phyloP scores from a whole-genome alignment of 2,329 filamentous ascomycete species.

The Moelleriella libera region DNA sequence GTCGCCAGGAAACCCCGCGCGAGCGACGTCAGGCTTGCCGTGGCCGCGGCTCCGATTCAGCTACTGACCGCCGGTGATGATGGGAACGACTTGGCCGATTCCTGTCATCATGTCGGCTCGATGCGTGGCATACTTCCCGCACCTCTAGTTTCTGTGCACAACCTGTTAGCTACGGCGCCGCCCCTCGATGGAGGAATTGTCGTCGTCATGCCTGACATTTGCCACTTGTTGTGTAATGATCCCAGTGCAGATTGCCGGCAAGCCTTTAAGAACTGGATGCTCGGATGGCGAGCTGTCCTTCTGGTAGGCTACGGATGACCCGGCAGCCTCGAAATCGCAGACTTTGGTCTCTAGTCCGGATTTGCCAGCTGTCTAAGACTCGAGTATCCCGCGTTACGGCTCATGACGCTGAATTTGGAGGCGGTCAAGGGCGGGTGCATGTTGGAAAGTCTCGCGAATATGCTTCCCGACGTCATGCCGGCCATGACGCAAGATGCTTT shows the following conservation, averaged over 20 bases:
- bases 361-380: not conserved
- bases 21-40: not conserved
- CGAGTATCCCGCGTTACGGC: not conserved
- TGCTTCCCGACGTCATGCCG: slow-evolving; percentile 1
- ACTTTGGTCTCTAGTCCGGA: slow-evolving; percentile 5
- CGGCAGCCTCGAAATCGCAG: not conserved
- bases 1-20: not conserved
- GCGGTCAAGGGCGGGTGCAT: not conserved
- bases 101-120: not conserved
- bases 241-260: not conserved
- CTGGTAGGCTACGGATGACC: not conserved
- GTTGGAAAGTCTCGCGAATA: not conserved
- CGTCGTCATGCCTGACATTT: not conserved
- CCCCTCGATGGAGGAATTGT: not conserved
- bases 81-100: not conserved
- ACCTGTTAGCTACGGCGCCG: not conserved
- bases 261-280: not conserved
- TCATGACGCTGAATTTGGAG: slow-evolving; percentile 2
- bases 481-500: not conserved
- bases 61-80: not conserved
- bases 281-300: not conserved
- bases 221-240: not conserved
- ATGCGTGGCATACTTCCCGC: not conserved
- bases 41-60: not conserved
- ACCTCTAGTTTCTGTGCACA: not conserved